Conservation (phyloP, 768 basidiomycete species). For the Tephrocybe sp. region DNA sequence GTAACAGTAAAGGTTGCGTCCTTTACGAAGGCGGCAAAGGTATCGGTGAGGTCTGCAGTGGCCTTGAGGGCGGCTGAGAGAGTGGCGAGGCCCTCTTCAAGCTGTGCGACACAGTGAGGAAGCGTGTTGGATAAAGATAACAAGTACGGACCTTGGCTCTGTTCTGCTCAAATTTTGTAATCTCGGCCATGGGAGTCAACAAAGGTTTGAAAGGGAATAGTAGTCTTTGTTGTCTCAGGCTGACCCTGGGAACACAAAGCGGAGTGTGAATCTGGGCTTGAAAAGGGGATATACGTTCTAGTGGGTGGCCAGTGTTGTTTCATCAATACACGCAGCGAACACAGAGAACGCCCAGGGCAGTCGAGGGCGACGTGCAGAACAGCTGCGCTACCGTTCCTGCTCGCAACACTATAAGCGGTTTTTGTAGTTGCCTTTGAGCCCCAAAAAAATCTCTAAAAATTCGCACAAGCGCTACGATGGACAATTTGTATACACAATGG, state of each 20-base stretch:
- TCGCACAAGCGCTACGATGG: conserved; percentile 35
- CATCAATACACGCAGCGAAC: conserved; percentile 18
- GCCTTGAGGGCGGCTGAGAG: conserved; percentile 67
- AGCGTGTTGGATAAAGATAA: neutral
- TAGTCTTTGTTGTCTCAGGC: conserved; percentile 21
- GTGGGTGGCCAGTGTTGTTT: conserved; percentile 2
- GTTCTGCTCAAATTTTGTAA: conserved; percentile 28
- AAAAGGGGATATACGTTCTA: conserved; percentile 25
- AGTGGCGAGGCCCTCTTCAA: conserved; percentile 50
- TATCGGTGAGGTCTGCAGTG: conserved; percentile 60
- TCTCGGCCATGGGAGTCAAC: conserved; percentile 24
- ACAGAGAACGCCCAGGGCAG: conserved; percentile 19
- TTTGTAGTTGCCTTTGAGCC: conserved; percentile 29
- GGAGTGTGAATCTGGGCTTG: conserved; percentile 31
- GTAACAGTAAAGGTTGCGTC: conserved; percentile 22
- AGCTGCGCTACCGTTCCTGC: conserved; percentile 21
- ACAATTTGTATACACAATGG: conserved; percentile 45
- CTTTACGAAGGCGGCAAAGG: conserved; percentile 51
- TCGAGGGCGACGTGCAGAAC: conserved; percentile 25
- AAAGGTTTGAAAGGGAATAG: conserved; percentile 15
- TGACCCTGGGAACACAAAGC: conserved; percentile 35
- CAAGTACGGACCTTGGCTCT: conserved; percentile 32
- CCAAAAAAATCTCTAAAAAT: conserved; percentile 29
- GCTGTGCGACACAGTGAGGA: conserved; percentile 36
- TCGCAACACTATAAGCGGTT: conserved; percentile 28